Base-by-base conservation (phyloP, 129 eudicot species). In the Arctium minus region DNA sequence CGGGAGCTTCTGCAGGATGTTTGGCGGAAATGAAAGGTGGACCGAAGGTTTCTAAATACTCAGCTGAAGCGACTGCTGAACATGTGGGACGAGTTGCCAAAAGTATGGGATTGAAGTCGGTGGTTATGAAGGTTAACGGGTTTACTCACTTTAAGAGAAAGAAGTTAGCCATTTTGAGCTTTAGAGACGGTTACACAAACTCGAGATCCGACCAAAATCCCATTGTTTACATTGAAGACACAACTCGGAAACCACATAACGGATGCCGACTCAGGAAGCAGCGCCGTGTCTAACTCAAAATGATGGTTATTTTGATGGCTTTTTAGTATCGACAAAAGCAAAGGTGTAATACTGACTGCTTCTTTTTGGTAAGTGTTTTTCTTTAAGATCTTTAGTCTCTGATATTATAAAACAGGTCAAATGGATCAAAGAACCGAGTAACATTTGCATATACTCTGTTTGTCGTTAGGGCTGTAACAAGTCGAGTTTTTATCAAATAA, bases 41-140 rank as follows among this genome's bases (percentile, higher is more conserved):
- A 8, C 87, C 85, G 77, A 89, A 80, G 56, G 85, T 82, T 69
- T 75, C 92, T 1, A 86, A 91, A 8, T 92, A 89, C 42, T 2
- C 42, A 33, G 98, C 89, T 72, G 99, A 96, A 33, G 92, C 98
- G 40, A 82, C 92, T 78, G 98, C 99, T n/a, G 99, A 96, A 86
- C 89, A 96, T 65, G 82, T 92, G 7, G 98, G 98, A 5, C 91
- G 93, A 7, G 70, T 85, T 22, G 91, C 89, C 4, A 91, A 86
- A 77, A 85, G 80, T 15, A 86, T 88, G 86, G 95, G 93, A 37
- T 70, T 86, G 76, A 90, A 85, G 60, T 88, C 98, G 0, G 97
- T 94, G 36, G 97, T 94, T 6, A 84, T 96, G 88, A 96, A 92
- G 79, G 95, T 96, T 62, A 93, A 87, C 15, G 99, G 98, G 67